Evolutionary conservation across 164 flowering plant genomes (phyloP).

Genomic region (Berberis thunbergii): DNA sequence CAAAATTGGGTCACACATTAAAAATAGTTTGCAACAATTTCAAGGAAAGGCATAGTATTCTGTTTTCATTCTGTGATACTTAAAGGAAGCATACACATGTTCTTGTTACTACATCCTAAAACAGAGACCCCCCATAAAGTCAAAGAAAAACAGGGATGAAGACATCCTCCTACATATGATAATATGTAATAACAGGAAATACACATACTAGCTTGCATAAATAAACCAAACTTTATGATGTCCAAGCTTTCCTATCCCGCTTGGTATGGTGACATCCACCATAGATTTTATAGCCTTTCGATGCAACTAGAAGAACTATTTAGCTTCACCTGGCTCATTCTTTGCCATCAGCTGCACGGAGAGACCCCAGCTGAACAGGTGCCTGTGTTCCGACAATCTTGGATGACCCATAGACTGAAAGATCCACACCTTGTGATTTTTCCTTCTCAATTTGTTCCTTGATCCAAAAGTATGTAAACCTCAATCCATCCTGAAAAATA

Average conservation of each 20-base stretch:
- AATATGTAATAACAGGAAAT: not conserved
- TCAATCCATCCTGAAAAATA: constrained; percentile 70
- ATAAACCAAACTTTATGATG: no score
- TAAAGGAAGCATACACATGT: not conserved
- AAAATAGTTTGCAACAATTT: no score
- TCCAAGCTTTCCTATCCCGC: not conserved
- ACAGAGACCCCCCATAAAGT: not conserved
- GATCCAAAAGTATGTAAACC: constrained; percentile 92
- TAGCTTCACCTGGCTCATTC: constrained; percentile 38
- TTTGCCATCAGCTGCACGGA: constrained; percentile 96
- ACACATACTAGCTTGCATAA: not conserved
- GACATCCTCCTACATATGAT: not conserved
- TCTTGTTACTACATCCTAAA: not conserved
- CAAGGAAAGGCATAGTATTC: not conserved
- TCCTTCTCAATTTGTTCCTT: constrained; percentile 93
- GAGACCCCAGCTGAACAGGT: constrained; percentile 92
- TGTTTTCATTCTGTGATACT: not conserved
- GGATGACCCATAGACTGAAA: constrained; percentile 74
- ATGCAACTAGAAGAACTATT: not conserved
- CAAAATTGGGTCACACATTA: no score
- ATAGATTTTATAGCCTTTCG: no score
- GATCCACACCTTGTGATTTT: constrained; percentile 55
- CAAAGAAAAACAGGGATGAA: not conserved
- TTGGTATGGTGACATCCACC: no score
- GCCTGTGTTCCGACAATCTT: constrained; percentile 97